Conservation (phyloP, 371 early-diverging fungal genomes). For the Mortierella sp. region DNA sequence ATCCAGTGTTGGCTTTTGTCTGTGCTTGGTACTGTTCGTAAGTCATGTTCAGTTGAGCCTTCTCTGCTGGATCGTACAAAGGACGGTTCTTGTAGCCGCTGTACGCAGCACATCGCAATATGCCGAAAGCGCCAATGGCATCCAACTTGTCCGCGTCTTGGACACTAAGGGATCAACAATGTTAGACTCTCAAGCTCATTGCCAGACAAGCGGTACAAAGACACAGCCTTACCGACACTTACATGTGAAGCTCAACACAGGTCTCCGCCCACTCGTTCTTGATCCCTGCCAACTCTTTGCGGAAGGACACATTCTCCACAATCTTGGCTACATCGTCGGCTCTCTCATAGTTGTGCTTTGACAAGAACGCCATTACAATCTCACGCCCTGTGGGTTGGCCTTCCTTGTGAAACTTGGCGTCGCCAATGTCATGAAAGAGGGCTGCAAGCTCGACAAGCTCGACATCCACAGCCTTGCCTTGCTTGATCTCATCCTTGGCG, state of each 20-base stretch:
- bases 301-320: conserved; percentile 74
- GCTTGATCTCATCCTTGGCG: conserved; percentile 44
- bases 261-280: conserved; percentile 66
- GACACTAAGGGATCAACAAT: conserved; percentile 57
- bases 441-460: conserved; percentile 77
- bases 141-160: conserved; percentile 88
- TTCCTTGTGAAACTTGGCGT: conserved; percentile 70
- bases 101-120: conserved; percentile 79
- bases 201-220: background rate
- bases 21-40: conserved; percentile 66
- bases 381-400: conserved; percentile 61
- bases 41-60: conserved; percentile 61
- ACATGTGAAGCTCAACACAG: conserved; percentile 73
- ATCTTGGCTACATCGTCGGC: conserved; percentile 67
- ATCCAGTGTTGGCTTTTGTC: conserved; percentile 57
- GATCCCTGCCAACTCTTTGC: conserved; percentile 72
- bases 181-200: background rate
- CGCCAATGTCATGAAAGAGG: conserved; percentile 82
- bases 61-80: conserved; percentile 65
- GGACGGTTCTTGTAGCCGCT: conserved; percentile 74
- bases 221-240: conserved; percentile 35
- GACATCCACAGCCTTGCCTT: conserved; percentile 58
- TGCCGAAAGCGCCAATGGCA: conserved; percentile 85
- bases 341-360: conserved; percentile 51
- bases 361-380: conserved; percentile 60